Base-by-base conservation (phyloP, 164 flowering plant genomes). In the Nelumbo lutea region DNA sequence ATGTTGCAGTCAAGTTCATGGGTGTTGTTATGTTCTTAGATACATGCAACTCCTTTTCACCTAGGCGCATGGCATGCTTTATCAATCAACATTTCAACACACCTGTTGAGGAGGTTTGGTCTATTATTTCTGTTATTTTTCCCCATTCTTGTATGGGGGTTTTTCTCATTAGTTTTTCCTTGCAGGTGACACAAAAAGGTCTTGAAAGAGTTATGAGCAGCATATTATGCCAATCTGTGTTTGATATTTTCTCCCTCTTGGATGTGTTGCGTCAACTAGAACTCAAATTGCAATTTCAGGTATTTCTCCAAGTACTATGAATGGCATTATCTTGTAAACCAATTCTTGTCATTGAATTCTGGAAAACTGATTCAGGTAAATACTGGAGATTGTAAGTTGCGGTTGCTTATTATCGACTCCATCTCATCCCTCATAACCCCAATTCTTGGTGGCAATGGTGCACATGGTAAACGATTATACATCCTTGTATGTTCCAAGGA, bases 21-120 rank as follows among this genome's bases (percentile, higher is more conserved):
- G 83, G 87, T 69, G 62, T 55, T 27, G 88, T 87, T 45, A 56
- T 88, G 44, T 93, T 79, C 78, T 47, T 89, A 66, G 97, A 93
- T 71, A 84, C 97, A 14, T 79, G 92, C 44, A 87, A 89, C 79
- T 88, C 97, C 40, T 90, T 93, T 73, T 88, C 96, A n/a, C 72
- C 97, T 13, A 82, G 72, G 65, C 90, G 90, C 13, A 71, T 90
- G 70, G 79, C 83, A 10, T 69, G 74, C 58, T 65, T 87, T 59
- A 53, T 86, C 51, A 62, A 61, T 59, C 71, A 53, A 62, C 43
- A 42, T 11, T 67, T 78, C 69, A 69, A 52, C 61, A 56, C 78
- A 67, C 45, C 77, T 51, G 7, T 50, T 63, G 62, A 70, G 61
- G 75, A 84, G 88, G 90, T 87, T 39, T 51, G 45, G 14, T 14